phyloP scores from a whole-genome alignment of 208 protist species.

The Leishmania tropica region DNA sequence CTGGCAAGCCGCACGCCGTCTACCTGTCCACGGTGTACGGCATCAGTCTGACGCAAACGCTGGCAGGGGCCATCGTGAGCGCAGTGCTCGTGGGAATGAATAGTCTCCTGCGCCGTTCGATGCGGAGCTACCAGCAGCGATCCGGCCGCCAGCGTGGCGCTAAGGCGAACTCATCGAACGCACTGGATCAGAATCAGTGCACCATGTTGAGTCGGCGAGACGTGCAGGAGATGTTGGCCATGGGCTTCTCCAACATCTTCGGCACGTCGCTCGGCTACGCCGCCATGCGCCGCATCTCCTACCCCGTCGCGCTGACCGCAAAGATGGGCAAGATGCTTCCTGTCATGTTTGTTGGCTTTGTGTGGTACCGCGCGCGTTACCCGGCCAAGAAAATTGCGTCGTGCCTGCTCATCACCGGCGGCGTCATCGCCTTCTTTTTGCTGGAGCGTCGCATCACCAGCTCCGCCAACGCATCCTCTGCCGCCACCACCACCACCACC shows the following conservation, averaged over 20 bases:
- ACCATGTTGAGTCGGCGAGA: constrained; percentile 9
- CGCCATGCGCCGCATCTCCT: constrained; percentile 81
- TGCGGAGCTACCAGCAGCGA: background rate
- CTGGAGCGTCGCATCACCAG: constrained; percentile 34
- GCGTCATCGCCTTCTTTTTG: constrained; percentile 68
- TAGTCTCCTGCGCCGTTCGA: background rate
- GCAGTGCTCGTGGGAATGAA: constrained; percentile 14
- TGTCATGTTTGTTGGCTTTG: constrained; percentile 75
- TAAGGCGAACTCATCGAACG: background rate
- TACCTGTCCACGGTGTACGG: constrained; percentile 34
- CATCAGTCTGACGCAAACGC: constrained; percentile 31
- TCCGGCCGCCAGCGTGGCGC: background rate
- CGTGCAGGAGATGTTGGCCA: constrained; percentile 33
- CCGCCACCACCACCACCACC: background rate
- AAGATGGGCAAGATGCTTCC: constrained; percentile 93
- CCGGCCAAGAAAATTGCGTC: constrained; percentile 52
- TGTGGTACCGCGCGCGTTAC: constrained; percentile 75
- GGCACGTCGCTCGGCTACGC: constrained; percentile 67
- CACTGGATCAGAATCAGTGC: background rate
- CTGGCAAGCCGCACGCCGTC: background rate
- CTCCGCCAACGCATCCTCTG: background rate
- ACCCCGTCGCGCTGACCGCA: constrained; percentile 73
- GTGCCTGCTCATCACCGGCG: constrained; percentile 64
- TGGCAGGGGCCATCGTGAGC: constrained; percentile 28
- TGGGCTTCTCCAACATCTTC: constrained; percentile 83